phyloP scores from a whole-genome alignment of 2,329 filamentous ascomycete genomes.

The Cryphonectria parasitica region DNA sequence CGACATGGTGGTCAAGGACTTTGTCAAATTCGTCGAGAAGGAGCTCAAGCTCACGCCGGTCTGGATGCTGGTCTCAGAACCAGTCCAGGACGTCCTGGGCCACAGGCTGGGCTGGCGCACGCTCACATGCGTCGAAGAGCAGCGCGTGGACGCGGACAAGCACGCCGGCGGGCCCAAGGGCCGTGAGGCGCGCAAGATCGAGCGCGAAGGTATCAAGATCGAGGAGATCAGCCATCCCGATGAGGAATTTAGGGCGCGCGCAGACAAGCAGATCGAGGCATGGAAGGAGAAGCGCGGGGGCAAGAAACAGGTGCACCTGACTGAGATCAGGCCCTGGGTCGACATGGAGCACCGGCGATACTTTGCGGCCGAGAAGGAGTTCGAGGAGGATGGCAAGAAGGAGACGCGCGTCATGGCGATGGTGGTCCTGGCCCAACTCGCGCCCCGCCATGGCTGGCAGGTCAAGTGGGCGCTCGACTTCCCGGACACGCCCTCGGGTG shows the following conservation, averaged over 20 bases:
- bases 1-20: constrained; percentile 71
- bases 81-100: constrained; percentile 79
- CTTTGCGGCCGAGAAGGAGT: constrained; percentile 78
- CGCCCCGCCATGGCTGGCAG: constrained; percentile 84
- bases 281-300: constrained; percentile 84
- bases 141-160: constrained; percentile 81
- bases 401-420: constrained; percentile 66
- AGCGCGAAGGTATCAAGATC: constrained; percentile 83
- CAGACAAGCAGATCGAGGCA: constrained; percentile 73
- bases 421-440: constrained; percentile 81
- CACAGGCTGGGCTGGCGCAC: constrained; percentile 84
- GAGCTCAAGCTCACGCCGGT: constrained; percentile 74
- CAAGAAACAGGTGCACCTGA: constrained; percentile 78
- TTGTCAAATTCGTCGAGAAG: constrained; percentile 74
- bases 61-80: constrained; percentile 85
- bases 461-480: constrained; percentile 97
- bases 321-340: constrained; percentile 87
- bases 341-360: constrained; percentile 84
- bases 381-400: constrained; percentile 65
- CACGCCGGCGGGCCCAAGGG: constrained; percentile 63
- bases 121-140: constrained; percentile 85
- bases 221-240: constrained; percentile 68
- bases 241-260: constrained; percentile 62
- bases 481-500: constrained; percentile 80
- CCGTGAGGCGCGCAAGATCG: constrained; percentile 65